Base-by-base conservation (phyloP, 768 basidiomycete species). In the Trametes gibbosa region DNA sequence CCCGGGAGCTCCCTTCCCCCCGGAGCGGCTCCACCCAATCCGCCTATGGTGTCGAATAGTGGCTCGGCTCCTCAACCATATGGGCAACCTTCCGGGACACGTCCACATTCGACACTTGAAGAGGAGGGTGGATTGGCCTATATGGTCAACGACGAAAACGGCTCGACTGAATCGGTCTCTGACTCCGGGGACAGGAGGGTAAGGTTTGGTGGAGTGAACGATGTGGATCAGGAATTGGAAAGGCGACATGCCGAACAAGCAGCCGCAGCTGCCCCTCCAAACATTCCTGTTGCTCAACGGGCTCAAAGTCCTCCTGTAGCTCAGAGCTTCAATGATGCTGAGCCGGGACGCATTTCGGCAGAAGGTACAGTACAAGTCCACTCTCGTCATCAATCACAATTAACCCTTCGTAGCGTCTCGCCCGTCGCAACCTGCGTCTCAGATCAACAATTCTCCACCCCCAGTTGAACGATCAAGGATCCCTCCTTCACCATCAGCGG, bases 171-270 rank as follows among this genome's bases (percentile, higher is more conserved):
- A 16, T 57, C 56, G 9, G 16, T 43, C 48, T 53, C 40, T 25
- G 58, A 59, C 14, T 23, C 53, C 13, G 66, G 59, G 3, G 65
- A 68, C 49, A 71, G 75, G 48, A 77, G 79, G 65, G 81, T 81
- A 2, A 67, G 76, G 54, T 81, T 81, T 64, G 81, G 77, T 3
- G 69, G 69, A 5, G 75, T 75, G 8, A 67, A 72, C 43, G 74
- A 78, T 57, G 74, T 76, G 14, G 72, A 77, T n/a, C 70, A 72
- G 5, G 75, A 74, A 59, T 58, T 75, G 50, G 69, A 71, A 48
- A 70, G 48, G 42, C 47, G 56, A 3, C 57, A 59, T 35, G 52
- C 47, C 5, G 48, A 59, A 19, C 34, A 53, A 29, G 55, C 47
- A 12, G 41, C 42, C 17, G 47, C 50, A 13, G 17, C 41, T 21